These are phyloP conservation scores for Colletotrichum sp. DNA, from an alignment of 2,329 filamentous ascomycete genomes.

Conservation along the genomic window DNA sequence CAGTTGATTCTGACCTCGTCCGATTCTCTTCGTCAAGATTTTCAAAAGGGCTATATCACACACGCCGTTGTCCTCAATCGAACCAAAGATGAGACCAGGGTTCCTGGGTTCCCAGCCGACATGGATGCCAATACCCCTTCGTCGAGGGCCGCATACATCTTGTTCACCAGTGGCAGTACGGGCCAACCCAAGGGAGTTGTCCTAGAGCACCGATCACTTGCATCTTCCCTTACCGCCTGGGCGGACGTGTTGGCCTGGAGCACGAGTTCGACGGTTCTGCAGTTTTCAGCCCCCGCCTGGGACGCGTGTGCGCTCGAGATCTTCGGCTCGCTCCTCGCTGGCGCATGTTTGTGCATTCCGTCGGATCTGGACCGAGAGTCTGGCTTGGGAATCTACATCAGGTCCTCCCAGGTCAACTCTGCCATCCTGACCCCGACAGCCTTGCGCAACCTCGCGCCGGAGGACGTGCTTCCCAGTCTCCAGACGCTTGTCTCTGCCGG, in stretches of 20 bases:
- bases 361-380: background rate
- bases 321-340: background rate
- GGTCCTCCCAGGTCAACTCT: background rate
- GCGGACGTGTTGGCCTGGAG: background rate
- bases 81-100: background rate
- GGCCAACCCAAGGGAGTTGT: background rate
- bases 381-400: background rate
- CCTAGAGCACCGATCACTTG: background rate
- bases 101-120: background rate
- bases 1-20: background rate
- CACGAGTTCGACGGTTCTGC: background rate
- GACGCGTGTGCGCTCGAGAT: background rate
- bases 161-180: background rate
- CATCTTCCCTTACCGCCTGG: background rate
- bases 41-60: background rate
- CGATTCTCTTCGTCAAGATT: background rate
- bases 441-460: background rate
- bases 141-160: background rate
- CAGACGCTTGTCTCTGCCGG: slow-evolving; percentile 20
- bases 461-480: background rate
- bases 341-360: background rate
- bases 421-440: background rate
- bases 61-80: background rate
- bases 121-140: background rate
- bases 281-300: background rate